Evolutionary conservation across 1,284 basidiomycete species (phyloP).

Genomic region (Amylostereum chailletii): DNA sequence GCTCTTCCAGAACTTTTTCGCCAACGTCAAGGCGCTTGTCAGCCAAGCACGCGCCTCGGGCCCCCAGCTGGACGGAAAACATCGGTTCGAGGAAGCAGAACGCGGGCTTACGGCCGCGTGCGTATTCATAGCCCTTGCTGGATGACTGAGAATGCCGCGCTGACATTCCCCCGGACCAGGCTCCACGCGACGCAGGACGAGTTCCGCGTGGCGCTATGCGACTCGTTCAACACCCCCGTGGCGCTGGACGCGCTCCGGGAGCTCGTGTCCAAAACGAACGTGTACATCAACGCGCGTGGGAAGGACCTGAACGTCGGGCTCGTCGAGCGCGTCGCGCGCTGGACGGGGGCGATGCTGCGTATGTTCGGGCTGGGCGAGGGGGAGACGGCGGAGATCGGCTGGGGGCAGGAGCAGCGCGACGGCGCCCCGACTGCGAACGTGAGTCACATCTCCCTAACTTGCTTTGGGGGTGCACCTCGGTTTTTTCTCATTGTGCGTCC

Average conservation of each 20-base stretch:
- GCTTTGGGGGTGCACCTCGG: neutral
- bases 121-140: conserved; percentile 14
- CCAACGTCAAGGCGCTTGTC: conserved; percentile 76
- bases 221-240: conserved; percentile 93
- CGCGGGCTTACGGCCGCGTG: conserved; percentile 58
- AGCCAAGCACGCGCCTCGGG: conserved; percentile 41
- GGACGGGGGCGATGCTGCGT: conserved; percentile 85
- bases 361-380: conserved; percentile 96
- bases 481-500: too few relatives aligned
- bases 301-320: conserved; percentile 62
- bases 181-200: conserved; percentile 69
- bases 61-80: conserved; percentile 45
- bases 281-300: conserved; percentile 71
- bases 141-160: too few relatives aligned
- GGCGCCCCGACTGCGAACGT: conserved; percentile 41
- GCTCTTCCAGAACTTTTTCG: conserved; percentile 83
- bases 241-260: conserved; percentile 77
- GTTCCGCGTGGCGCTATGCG: conserved; percentile 89
- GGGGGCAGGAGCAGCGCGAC: conserved; percentile 50
- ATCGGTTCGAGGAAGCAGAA: conserved; percentile 61
- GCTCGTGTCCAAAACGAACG: conserved; percentile 82
- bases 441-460: conserved; percentile 25
- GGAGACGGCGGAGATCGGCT: conserved; percentile 53
- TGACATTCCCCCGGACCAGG: conserved; percentile 26
- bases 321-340: conserved; percentile 70